These are phyloP conservation scores for Clathrus columnatus DNA, from an alignment of 768 basidiomycete genomes.

Conservation along the genomic window DNA sequence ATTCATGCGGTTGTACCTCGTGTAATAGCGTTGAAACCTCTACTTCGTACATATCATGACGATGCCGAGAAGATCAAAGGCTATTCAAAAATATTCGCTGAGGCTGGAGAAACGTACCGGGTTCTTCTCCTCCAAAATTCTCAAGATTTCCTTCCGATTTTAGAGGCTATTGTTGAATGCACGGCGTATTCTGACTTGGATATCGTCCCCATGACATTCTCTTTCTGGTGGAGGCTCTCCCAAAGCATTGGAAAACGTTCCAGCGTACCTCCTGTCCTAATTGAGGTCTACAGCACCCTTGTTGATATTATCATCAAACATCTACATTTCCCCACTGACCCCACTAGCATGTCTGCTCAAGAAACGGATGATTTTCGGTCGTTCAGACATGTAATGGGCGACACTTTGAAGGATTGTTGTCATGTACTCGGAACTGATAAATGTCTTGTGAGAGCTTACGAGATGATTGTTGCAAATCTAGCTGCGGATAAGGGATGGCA, in stretches of 20 bases:
- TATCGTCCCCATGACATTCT: slow-evolving; percentile 94
- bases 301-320: slow-evolving; percentile 83
- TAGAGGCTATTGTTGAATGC: slow-evolving; percentile 90
- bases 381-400: slow-evolving; percentile 97
- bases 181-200: slow-evolving; percentile 91
- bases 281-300: slow-evolving; percentile 75
- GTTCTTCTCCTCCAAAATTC: slow-evolving; percentile 81
- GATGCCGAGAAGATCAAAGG: slow-evolving; percentile 87
- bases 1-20: slow-evolving; percentile 84
- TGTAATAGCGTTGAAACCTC: slow-evolving; percentile 64
- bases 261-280: slow-evolving; percentile 64
- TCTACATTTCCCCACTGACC: slow-evolving; percentile 81
- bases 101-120: slow-evolving; percentile 95
- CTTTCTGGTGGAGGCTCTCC: slow-evolving; percentile 98
- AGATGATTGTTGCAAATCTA: slow-evolving; percentile 69
- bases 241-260: slow-evolving; percentile 74
- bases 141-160: slow-evolving; percentile 88
- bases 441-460: slow-evolving; percentile 75
- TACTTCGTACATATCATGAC: slow-evolving; percentile 50
- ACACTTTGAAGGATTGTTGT: slow-evolving; percentile 98
- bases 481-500: slow-evolving; percentile 60
- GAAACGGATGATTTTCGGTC: slow-evolving; percentile 90
- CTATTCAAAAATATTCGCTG: slow-evolving; percentile 86
- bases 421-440: slow-evolving; percentile 80
- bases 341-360: slow-evolving; percentile 55